Conservation (phyloP, 352 stramenopile species). For the Phytophthora kernoviae region DNA sequence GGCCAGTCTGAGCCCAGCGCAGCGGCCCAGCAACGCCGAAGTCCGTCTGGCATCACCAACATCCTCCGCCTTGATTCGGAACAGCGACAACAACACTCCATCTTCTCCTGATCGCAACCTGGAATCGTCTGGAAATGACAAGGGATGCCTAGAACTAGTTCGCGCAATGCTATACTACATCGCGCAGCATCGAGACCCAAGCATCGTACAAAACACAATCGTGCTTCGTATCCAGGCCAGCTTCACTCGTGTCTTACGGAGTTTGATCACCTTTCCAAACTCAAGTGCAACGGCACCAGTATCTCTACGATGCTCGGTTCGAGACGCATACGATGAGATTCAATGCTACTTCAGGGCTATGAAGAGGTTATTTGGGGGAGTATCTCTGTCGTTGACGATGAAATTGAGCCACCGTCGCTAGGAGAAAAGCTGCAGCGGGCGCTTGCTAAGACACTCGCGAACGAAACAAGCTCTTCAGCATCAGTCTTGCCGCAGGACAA, state of each 20-base stretch:
- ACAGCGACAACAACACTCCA: conserved; percentile 2
- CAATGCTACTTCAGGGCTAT: conserved; percentile 22
- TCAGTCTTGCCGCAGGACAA: conserved; percentile 29
- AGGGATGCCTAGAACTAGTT: conserved; percentile 12
- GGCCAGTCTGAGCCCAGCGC: conserved; percentile 18
- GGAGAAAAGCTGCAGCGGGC: conserved; percentile 14
- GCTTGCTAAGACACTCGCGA: conserved; percentile 13
- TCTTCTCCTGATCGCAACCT: background rate
- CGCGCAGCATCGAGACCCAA: conserved; percentile 2
- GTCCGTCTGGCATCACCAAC: conserved; percentile 29
- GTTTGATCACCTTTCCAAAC: conserved; percentile 10
- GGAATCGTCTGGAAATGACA: background rate
- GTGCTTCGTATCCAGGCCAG: conserved; percentile 8
- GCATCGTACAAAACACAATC: conserved; percentile 11
- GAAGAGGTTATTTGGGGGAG: conserved; percentile 18
- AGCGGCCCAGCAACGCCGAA: conserved; percentile 24
- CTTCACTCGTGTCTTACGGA: conserved; percentile 22
- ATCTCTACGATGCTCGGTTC: conserved; percentile 21
- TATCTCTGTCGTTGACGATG: background rate
- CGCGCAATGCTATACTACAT: conserved; percentile 22
- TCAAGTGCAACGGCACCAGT: background rate
- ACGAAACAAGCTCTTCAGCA: conserved; percentile 8
- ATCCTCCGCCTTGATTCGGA: conserved; percentile 13
- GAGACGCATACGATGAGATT: conserved; percentile 13
- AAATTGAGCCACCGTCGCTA: conserved; percentile 2